Base-by-base conservation (phyloP, 179 eudicot species). In the Actinidia arguta region DNA sequence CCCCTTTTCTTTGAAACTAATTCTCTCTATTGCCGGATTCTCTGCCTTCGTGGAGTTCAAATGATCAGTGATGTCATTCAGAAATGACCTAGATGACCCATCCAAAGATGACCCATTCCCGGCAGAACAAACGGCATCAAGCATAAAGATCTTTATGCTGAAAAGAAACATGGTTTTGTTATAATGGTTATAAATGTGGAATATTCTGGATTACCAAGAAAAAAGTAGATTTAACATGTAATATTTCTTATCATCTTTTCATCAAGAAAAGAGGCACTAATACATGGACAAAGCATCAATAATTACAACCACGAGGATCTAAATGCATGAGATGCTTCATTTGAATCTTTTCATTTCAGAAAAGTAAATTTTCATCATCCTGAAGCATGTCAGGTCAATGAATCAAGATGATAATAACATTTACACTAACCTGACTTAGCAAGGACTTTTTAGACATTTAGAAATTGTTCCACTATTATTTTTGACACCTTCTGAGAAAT, bases 1-100 rank as follows among this genome's bases (percentile, higher is more conserved):
- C 85, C 88, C 84, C 78, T 84, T 84, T 82, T 85, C 71, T 79
- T 84, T 31, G 83, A 83, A 84, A 72, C 55, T 14, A 44, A 54
- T 83, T 77, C 83, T 72, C 75, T 85, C 86, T 27, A 80, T 84
- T 58, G 62, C 69, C 24, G 64, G 46, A 63, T 84, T 80, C 58
- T 61, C 61, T 66, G 18, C 54, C 20, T 67, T 22, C 47, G 8
- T 18, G 16, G 79, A 18, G 64, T 17, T 27, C 39, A 39, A 75
- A 44, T 80, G 12, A 72, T 62, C 69, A 81, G 63, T 25, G 25
- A 59, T 24, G 42, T 39, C 64, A 44, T 79, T 44, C 80, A 69
- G 48, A 10, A 31, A 64, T 17, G 71, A 68, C 59, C 47, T 79
- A 46, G 78, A 72, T 25, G 25, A 18, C 18, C 36, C 77, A 20